A percentile compares a stretch with the other conserved stretches of the same genome.
These are phyloP conservation scores for Acarospora socialis DNA, from an alignment of 2,329 filamentous ascomycete genomes.

Conservation along the genomic window DNA sequence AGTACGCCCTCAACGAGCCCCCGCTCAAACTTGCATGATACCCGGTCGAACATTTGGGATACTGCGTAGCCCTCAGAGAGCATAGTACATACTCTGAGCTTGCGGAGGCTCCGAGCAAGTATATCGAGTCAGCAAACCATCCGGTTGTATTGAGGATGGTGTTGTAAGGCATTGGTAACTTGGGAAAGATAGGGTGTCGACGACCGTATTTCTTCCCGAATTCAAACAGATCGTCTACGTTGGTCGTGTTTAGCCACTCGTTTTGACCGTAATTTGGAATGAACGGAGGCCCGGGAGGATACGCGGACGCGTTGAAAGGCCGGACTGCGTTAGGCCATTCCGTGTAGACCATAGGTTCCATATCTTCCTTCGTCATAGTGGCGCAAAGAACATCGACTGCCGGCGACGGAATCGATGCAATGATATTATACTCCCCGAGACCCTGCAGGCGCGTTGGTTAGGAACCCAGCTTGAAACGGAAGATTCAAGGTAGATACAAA, in stretches of 20 bases:
- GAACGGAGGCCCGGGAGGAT: constrained; percentile 19
- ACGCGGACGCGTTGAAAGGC: constrained; percentile 14
- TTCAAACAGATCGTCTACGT: constrained; percentile 54
- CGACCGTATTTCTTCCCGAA: constrained; percentile 44
- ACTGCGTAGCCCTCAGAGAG: constrained; percentile 47
- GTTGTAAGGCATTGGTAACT: constrained; percentile 47
- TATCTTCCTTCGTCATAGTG: constrained; percentile 44
- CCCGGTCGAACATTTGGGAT: constrained; percentile 51
- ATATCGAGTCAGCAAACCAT: constrained; percentile 42
- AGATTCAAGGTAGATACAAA: neutral
- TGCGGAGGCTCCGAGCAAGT: constrained; percentile 45
- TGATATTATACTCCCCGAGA: constrained; percentile 53
- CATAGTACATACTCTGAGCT: constrained; percentile 50
- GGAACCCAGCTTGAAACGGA: too few species aligned
- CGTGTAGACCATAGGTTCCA: constrained; percentile 51
- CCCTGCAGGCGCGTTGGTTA: constrained; percentile 24
- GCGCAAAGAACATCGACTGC: constrained; percentile 59
- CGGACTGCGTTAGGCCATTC: constrained; percentile 36
- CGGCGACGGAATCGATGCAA: constrained; percentile 56
- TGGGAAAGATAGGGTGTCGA: constrained; percentile 40
- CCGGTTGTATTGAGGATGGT: constrained; percentile 45
- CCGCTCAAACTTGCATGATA: constrained; percentile 41
- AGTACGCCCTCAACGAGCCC: constrained; percentile 45
- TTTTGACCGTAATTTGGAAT: constrained; percentile 23
- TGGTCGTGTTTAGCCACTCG: constrained; percentile 41